Evolutionary conservation across 345 rosid genomes (phyloP).

Genomic region (Barbarea vulgaris): DNA sequence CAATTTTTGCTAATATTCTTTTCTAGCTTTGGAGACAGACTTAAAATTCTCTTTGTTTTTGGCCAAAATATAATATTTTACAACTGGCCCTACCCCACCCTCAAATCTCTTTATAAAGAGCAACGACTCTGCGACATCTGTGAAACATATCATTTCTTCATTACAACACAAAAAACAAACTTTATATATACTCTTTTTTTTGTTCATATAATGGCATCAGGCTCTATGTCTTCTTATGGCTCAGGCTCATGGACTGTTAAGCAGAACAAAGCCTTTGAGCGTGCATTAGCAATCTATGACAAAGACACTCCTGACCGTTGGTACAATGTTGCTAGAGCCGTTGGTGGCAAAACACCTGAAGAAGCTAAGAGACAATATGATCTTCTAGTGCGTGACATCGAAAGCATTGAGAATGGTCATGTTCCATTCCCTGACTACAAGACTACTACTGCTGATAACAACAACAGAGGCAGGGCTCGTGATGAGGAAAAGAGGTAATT

Average conservation of each 20-base stretch:
- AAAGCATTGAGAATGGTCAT: constrained; percentile 74
- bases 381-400: constrained; percentile 68
- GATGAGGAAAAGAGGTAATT: constrained; percentile 49
- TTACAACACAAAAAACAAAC: not conserved
- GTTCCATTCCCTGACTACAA: constrained; percentile 87
- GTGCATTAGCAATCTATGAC: constrained; percentile 87
- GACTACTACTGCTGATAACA: constrained; percentile 45
- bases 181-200: not conserved
- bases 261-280: constrained; percentile 96
- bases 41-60: constrained; percentile 43
- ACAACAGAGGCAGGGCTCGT: constrained; percentile 40
- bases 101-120: constrained; percentile 62
- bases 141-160: constrained; percentile 44
- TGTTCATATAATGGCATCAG: constrained; percentile 62
- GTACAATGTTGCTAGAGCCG: constrained; percentile 89
- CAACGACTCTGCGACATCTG: constrained; percentile 51
- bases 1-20: constrained; percentile 23
- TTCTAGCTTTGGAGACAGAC: constrained; percentile 56
- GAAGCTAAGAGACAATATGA: constrained; percentile 88
- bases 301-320: constrained; percentile 97
- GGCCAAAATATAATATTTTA: constrained; percentile 46
- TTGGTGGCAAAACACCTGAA: constrained; percentile 82
- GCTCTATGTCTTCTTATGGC: constrained; percentile 74
- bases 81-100: constrained; percentile 54
- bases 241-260: constrained; percentile 74